phyloP scores from a whole-genome alignment of 2,329 filamentous ascomycete genomes.

The Epichloe aotearoae region DNA sequence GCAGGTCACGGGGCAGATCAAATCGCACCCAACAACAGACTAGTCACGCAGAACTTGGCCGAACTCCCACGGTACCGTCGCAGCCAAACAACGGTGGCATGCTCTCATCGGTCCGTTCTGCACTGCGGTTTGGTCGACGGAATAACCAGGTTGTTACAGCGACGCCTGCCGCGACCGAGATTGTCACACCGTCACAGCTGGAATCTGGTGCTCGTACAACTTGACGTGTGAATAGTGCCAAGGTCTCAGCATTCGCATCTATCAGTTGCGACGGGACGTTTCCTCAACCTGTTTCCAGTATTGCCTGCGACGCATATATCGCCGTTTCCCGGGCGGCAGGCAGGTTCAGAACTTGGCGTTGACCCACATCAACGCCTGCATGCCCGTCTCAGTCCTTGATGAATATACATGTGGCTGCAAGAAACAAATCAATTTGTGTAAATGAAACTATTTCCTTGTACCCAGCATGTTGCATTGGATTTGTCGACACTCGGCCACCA shows the following conservation, averaged over 20 bases:
- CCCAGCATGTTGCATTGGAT: not conserved
- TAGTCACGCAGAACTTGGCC: conserved; percentile 7
- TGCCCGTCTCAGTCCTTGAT: not conserved
- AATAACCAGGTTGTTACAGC: conserved; percentile 9
- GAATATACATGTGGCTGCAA: not conserved
- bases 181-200: conserved; percentile 32
- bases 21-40: not conserved
- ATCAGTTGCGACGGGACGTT: not conserved
- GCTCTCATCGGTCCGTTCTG: conserved; percentile 20
- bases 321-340: not conserved
- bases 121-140: conserved; percentile 19
- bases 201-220: conserved; percentile 27
- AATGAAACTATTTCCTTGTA: not conserved
- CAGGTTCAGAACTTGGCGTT: not conserved
- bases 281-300: too few relatives aligned
- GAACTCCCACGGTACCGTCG: not conserved
- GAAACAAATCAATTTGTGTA: not conserved
- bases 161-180: conserved; percentile 9
- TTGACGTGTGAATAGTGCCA: not conserved
- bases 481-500: not conserved
- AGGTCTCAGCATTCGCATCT: not conserved
- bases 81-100: conserved; percentile 11
- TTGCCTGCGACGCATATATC: not conserved
- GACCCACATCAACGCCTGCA: not conserved
- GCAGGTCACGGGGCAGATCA: conserved; percentile 1